A percentile compares a stretch with the other conserved stretches of the same genome.
These are phyloP conservation scores for Suillus americanus DNA, from an alignment of 768 basidiomycete genomes.

Conservation along the genomic window DNA sequence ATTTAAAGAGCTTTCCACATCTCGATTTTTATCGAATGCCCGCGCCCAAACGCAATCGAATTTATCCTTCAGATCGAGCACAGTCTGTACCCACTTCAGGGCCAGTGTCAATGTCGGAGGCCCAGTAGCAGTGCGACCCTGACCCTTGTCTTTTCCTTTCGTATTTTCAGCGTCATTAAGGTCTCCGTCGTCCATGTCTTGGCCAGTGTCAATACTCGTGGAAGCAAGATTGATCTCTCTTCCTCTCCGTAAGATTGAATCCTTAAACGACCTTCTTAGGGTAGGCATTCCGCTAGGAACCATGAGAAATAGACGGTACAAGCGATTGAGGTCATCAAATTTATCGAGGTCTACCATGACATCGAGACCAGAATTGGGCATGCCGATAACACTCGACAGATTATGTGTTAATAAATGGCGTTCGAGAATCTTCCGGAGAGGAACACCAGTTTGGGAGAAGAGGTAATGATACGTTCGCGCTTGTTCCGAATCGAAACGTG, in stretches of 20 bases:
- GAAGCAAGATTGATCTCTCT: constrained; percentile 74
- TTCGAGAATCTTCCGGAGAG: constrained; percentile 76
- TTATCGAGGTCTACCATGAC: constrained; percentile 84
- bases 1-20: constrained; percentile 78
- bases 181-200: constrained; percentile 35
- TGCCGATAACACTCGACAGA: constrained; percentile 68
- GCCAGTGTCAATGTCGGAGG: constrained; percentile 56
- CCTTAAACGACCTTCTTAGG: constrained; percentile 67
- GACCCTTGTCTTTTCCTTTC: constrained; percentile 50
- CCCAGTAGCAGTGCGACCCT: constrained; percentile 44
- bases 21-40: constrained; percentile 72
- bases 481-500: constrained; percentile 79
- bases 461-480: constrained; percentile 86
- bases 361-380: constrained; percentile 84
- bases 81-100: constrained; percentile 90
- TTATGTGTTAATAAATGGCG: constrained; percentile 76
- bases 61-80: constrained; percentile 88
- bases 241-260: constrained; percentile 72
- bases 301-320: constrained; percentile 73
- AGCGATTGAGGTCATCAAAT: constrained; percentile 68
- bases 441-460: constrained; percentile 64
- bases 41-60: constrained; percentile 75
- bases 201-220: constrained; percentile 36
- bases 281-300: constrained; percentile 66
- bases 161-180: constrained; percentile 36